Evolutionary conservation across 805 yeast genomes (phyloP), one percentile per base, ranked within the genome.

Genomic region (Maudiozyma barnettii): DNA sequence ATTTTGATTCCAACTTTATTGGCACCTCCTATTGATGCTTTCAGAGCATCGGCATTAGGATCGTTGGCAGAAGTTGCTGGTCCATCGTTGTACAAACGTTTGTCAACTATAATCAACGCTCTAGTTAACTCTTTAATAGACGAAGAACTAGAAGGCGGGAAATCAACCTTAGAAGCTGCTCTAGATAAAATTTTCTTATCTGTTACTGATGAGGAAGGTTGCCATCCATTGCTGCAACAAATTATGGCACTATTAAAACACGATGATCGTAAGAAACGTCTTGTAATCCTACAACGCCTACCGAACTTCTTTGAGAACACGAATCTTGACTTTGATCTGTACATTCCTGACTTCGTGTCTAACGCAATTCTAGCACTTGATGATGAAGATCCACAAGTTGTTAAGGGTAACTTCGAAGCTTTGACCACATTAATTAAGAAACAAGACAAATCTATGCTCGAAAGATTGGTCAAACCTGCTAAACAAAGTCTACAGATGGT

Each of bases 41-140:
- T 82, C 69, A 87, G 89, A 68, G 95, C 96, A n/a, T 74, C 77
- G 46, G 95, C 96, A 3, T 71, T 90, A 49, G 87, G 93, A 21
- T 79, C 95, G 0, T 74, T 90, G 63, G 95, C 95, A 0, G 81
- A 85, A 45, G 96, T 87, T 43, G 96, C 96, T 21, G 97, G 96
- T 22, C 65, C 78, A 35, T 86, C 95, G 0, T 69, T 89, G 53
- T 81, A 81, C 72, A 78, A 74, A 56, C 78, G 91, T 53, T 72
- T 91, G 50, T 74, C 88, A 0, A 67, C 78, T 4, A 85, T 93
- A 50, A 78, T 91, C 49, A 83, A 82, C 57, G 73, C 90, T 0
- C 70, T 93, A 45, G 80, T 90, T 20, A 77, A 77, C 48, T 78
- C 87, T 18, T 58, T 82, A 26, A 69, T 70, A 5, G 48, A 59